Percentiles rank a stretch among this genome's conserved stretches.
Conservation (phyloP, 345 rosid species). For the Sisymbrium altissimum region DNA sequence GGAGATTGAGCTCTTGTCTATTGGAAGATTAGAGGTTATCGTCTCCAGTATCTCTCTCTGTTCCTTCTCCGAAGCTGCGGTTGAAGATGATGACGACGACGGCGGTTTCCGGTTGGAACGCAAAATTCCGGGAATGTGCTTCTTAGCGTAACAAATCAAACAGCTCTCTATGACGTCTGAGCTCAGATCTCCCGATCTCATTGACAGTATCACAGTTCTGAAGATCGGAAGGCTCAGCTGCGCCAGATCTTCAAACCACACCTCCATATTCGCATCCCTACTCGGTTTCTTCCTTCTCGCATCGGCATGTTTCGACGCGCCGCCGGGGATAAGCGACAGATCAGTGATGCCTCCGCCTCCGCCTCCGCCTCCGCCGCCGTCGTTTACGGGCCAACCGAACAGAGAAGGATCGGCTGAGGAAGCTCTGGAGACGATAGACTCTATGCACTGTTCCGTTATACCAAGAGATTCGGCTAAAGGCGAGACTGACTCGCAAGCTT, state of each 20-base stretch:
- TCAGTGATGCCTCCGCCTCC: slow-evolving; percentile 7
- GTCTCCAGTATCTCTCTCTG: slow-evolving; percentile 81
- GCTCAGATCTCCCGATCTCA: slow-evolving; percentile 55
- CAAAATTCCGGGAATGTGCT: slow-evolving; percentile 72
- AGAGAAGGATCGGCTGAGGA: slow-evolving; percentile 65
- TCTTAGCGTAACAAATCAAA: slow-evolving; percentile 72
- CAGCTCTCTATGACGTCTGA: slow-evolving; percentile 73
- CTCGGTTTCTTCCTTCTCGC: slow-evolving; percentile 58
- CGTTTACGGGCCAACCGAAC: slow-evolving; percentile 93
- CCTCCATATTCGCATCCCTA: slow-evolving; percentile 37
- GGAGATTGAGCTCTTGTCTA: slow-evolving; percentile 55
- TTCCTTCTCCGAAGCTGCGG: slow-evolving; percentile 51
- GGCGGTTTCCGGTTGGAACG: slow-evolving; percentile 69
- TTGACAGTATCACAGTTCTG: slow-evolving; percentile 52
- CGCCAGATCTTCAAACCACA: slow-evolving; percentile 76
- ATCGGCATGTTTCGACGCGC: slow-evolving; percentile 36
- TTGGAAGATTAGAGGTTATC: slow-evolving; percentile 58
- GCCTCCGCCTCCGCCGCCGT: background rate
- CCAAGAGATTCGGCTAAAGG: slow-evolving; percentile 53
- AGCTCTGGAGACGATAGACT: slow-evolving; percentile 59
- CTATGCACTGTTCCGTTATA: slow-evolving; percentile 62
- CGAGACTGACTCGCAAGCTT: slow-evolving; percentile 66
- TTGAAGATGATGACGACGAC: slow-evolving; percentile 42
- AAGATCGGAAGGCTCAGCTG: slow-evolving; percentile 54
- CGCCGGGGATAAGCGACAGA: background rate